A percentile compares a stretch with the other conserved stretches of the same genome.
Evolutionary conservation across 2,329 filamentous ascomycete species (phyloP).

Genomic region (Colletotrichum sp.): DNA sequence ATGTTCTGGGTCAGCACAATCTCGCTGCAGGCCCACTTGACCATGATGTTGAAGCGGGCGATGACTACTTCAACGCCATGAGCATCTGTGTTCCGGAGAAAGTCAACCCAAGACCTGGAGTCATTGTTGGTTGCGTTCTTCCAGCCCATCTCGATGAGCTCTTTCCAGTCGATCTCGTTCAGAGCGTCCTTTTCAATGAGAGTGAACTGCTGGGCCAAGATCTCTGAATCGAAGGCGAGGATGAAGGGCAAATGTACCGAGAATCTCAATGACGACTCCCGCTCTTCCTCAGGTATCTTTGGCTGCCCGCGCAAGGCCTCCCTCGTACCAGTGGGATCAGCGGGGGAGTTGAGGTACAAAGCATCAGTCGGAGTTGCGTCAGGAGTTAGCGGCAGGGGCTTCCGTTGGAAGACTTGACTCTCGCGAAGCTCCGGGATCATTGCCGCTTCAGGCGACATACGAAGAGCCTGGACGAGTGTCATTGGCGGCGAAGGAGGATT

Average conservation of each 20-base stretch:
- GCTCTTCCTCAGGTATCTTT: slow-evolving; percentile 28
- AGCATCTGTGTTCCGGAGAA: slow-evolving; percentile 74
- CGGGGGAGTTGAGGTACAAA: slow-evolving; percentile 35
- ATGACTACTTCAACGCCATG: slow-evolving; percentile 84
- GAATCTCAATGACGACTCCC: slow-evolving; percentile 39
- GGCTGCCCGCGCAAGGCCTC: slow-evolving; percentile 41
- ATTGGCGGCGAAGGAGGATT: slow-evolving; percentile 47
- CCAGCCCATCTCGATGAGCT: slow-evolving; percentile 84
- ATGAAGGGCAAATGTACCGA: slow-evolving; percentile 78
- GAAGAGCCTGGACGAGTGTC: slow-evolving; percentile 53
- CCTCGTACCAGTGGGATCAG: slow-evolving; percentile 37
- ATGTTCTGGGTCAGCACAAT: slow-evolving; percentile 75
- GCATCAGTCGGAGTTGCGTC: slow-evolving; percentile 52
- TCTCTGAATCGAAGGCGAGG: slow-evolving; percentile 79
- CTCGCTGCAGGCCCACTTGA: slow-evolving; percentile 86
- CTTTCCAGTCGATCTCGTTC: slow-evolving; percentile 88
- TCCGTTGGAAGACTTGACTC: slow-evolving; percentile 46
- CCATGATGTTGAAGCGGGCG: slow-evolving; percentile 86
- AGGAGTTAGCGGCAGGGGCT: slow-evolving; percentile 55
- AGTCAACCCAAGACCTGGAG: slow-evolving; percentile 81
- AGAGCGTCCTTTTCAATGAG: slow-evolving; percentile 86
- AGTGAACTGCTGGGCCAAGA: slow-evolving; percentile 82
- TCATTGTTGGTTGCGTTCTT: slow-evolving; percentile 70
- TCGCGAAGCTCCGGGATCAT: slow-evolving; percentile 43
- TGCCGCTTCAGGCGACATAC: slow-evolving; percentile 43